Evolutionary conservation across 345 rosid species (phyloP), one percentile per base, ranked within the genome.

Genomic region (Bretschneidera sinensis): DNA sequence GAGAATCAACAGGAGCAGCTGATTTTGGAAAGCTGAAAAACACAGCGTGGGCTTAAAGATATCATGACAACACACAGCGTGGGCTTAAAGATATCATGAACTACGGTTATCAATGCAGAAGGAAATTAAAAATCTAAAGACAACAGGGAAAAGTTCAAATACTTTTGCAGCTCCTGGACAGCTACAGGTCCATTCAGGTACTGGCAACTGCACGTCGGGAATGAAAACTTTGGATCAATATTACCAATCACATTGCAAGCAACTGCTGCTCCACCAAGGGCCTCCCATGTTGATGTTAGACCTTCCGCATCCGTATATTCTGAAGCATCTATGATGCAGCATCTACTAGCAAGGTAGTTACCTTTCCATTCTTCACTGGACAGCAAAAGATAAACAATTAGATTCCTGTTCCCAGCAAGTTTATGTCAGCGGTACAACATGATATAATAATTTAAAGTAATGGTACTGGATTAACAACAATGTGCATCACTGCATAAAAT

Each of bases 231-330:
- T 9, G 86, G 95, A 57, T 76, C 76, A 20, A 74, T 70, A 57
- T 74, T 84, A 74, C 96, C 95, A 57, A 79, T 73, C 9, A 82
- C 86, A 83, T 88, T 77, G 81, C 97, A 90, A 77, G 96, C 78
- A 78, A 83, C 86, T 50, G 95, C 79, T 63, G 81, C 95, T 52
- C 95, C 95, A 61, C 95, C 88, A 61, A 88, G 83, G 63, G 88
- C 76, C 74, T 94, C 96, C 62, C 71, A 56, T 48, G 91, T 80
- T 0, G 86, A 80, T 81, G 68, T 86, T 35, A 81, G 65, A 65
- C 89, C 83, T 59, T 81, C 87, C 64, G 70, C 80, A 57, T 68
- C 68, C 24, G 62, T 48, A 78, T 56, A 52, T 13, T 79, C 55
- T 17, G 78, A 70, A 71, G 70, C 60, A 50, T 74, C 78, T 43